A percentile compares a stretch with the other conserved stretches of the same genome.
Evolutionary conservation across 495 filamentous ascomycete genomes (phyloP).

Genomic region (Aeminium ludgeri): DNA sequence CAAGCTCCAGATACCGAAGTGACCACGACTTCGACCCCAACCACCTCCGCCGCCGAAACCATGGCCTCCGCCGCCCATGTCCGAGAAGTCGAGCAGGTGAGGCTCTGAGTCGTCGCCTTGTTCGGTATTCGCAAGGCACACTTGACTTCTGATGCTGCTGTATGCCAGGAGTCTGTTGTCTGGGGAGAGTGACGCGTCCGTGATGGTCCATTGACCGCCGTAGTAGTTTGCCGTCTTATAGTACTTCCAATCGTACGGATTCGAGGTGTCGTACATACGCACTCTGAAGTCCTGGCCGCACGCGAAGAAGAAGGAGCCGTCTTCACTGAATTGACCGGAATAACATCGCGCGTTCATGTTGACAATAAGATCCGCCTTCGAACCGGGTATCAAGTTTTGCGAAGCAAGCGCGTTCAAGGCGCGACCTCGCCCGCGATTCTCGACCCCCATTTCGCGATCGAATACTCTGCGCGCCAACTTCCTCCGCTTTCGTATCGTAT

Average conservation of each 20-base stretch:
- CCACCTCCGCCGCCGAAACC: slow-evolving; percentile 18
- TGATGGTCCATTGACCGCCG: slow-evolving; percentile 85
- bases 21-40: slow-evolving; percentile 10
- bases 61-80: slow-evolving; percentile 26
- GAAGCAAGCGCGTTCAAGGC: slow-evolving; percentile 23
- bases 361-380: slow-evolving; percentile 70
- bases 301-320: slow-evolving; percentile 96
- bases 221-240: slow-evolving; percentile 85
- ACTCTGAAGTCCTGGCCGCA: slow-evolving; percentile 85
- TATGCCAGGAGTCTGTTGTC: slow-evolving; percentile 87
- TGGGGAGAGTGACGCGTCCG: slow-evolving; percentile 78
- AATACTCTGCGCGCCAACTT: slow-evolving; percentile 50
- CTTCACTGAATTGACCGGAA: slow-evolving; percentile 89
- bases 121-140: slow-evolving; percentile 75
- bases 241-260: slow-evolving; percentile 87
- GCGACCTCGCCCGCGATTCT: slow-evolving; percentile 33
- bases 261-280: slow-evolving; percentile 93
- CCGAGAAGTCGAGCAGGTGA: slow-evolving; percentile 54
- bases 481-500: slow-evolving; percentile 38
- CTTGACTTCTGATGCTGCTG: slow-evolving; percentile 63
- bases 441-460: slow-evolving; percentile 61
- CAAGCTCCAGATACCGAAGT: slow-evolving; percentile 58
- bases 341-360: slow-evolving; percentile 74
- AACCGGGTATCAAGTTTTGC: slow-evolving; percentile 41
- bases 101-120: slow-evolving; percentile 65